Percentiles rank a stretch among this genome's conserved stretches.
Evolutionary conservation across 164 flowering plant species (phyloP).

Genomic region (Vitis cinerea): DNA sequence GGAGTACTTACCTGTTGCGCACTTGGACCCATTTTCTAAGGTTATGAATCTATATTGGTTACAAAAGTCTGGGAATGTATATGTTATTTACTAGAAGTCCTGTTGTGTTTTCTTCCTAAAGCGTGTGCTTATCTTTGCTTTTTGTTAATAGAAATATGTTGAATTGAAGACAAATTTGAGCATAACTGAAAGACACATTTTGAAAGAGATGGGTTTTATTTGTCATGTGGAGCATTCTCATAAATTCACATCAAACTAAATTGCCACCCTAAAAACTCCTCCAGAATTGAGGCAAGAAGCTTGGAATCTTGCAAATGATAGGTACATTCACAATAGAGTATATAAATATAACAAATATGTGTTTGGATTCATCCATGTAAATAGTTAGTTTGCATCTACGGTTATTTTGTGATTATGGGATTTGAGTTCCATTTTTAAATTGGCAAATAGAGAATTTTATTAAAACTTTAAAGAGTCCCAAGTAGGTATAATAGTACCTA

Average conservation of each 20-base stretch:
- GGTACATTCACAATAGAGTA: constrained; percentile 36
- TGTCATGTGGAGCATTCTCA: constrained; percentile 99
- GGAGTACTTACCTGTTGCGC: constrained; percentile 71
- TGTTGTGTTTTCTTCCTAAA: constrained; percentile 3
- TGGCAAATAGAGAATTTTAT: no score
- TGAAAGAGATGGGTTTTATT: constrained; percentile 97
- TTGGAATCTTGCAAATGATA: constrained; percentile 98
- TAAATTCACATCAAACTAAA: constrained; percentile 89
- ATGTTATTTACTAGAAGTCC: neutral
- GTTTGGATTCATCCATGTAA: no score
- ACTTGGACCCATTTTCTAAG: constrained; percentile 66
- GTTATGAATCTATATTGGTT: constrained; percentile 24
- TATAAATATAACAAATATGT: no score
- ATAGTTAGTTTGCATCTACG: no score
- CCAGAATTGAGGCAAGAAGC: constrained; percentile 84
- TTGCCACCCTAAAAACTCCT: constrained; percentile 78
- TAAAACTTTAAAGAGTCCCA: no score
- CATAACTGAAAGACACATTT: constrained; percentile 81
- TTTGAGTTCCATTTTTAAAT: no score
- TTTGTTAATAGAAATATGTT: constrained; percentile 56
- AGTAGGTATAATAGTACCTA: no score
- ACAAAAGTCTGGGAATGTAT: neutral
- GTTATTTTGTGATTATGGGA: no score
- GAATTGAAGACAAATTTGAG: constrained; percentile 78
- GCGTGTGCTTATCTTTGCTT: neutral